phyloP scores from a whole-genome alignment of 1,284 basidiomycete species.

The Coniophora puteana region DNA sequence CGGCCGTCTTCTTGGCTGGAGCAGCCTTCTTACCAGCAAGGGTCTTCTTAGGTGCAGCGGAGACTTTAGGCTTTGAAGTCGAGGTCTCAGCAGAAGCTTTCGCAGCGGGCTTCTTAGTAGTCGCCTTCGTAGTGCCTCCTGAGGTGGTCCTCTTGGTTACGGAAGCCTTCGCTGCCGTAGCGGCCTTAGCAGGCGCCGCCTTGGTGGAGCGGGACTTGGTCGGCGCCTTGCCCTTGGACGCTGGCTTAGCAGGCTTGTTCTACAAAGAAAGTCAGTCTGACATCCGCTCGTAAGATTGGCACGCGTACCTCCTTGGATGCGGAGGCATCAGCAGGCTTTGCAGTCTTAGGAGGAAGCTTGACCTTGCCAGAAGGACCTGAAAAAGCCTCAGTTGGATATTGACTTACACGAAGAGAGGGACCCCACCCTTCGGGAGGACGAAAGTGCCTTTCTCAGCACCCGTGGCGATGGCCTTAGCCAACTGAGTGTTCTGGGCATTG shows the following conservation, averaged over 20 bases:
- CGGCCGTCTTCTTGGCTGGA: conserved; percentile 45
- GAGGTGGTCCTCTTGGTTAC: conserved; percentile 20
- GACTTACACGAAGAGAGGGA: conserved; percentile 3
- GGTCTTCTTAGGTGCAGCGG: conserved; percentile 23
- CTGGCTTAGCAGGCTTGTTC: conserved; percentile 54
- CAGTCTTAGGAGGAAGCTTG: conserved; percentile 73
- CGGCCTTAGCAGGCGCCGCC: conserved; percentile 21
- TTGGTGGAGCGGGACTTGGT: conserved; percentile 19
- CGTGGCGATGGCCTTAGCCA: conserved; percentile 76
- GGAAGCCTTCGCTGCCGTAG: conserved; percentile 19
- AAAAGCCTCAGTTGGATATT: conserved; percentile 6
- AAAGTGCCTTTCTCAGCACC: conserved; percentile 83
- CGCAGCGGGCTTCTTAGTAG: conserved; percentile 17
- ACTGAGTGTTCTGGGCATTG: conserved; percentile 74
- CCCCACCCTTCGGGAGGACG: conserved; percentile 80
- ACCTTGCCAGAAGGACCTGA: conserved; percentile 76
- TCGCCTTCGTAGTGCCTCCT: conserved; percentile 14
- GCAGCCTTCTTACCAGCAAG: conserved; percentile 38
- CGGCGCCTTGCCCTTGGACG: conserved; percentile 18
- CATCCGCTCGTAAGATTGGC: conserved; percentile 18
- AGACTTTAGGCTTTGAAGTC: conserved; percentile 12
- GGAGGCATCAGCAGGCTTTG: conserved; percentile 43
- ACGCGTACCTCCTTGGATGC: conserved; percentile 65
- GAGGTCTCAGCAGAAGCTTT: conserved; percentile 18
- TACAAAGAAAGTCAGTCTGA: conserved; percentile 25